These are phyloP conservation scores for Alternaria incomplexa DNA, from an alignment of 2,329 filamentous ascomycete species.

Conservation along the genomic window DNA sequence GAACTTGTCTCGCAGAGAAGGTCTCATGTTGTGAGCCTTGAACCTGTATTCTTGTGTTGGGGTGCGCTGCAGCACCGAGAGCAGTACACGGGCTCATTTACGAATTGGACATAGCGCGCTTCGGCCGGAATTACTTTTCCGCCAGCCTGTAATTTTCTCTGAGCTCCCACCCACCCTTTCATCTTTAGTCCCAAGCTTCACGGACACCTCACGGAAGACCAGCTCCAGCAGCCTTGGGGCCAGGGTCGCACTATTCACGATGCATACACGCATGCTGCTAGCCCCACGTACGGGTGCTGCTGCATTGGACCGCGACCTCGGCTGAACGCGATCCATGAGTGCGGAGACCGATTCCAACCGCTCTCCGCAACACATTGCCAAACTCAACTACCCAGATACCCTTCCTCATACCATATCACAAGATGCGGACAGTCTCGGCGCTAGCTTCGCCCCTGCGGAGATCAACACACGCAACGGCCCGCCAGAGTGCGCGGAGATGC, in stretches of 20 bases:
- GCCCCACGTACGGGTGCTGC: slow-evolving; percentile 5
- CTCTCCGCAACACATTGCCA: slow-evolving; percentile 25
- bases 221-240: slow-evolving; percentile 2
- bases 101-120: slow-evolving; percentile 1
- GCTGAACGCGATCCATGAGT: slow-evolving; percentile 34
- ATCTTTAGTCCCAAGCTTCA: slow-evolving; percentile 13
- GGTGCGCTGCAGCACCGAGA: too few species aligned
- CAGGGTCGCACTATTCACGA: neutral
- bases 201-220: slow-evolving; percentile 7
- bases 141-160: slow-evolving; percentile 12
- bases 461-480: slow-evolving; percentile 18
- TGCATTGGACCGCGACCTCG: slow-evolving; percentile 38
- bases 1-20: too few species aligned
- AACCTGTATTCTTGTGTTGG: too few species aligned
- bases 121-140: slow-evolving; percentile 25
- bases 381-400: slow-evolving; percentile 23
- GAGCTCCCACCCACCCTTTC: slow-evolving; percentile 9
- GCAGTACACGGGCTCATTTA: too few species aligned
- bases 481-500: slow-evolving; percentile 43
- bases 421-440: slow-evolving; percentile 39
- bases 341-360: slow-evolving; percentile 43
- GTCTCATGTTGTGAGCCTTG: too few species aligned
- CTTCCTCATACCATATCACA: slow-evolving; percentile 20
- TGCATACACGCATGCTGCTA: slow-evolving; percentile 3
- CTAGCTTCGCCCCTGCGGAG: slow-evolving; percentile 38